Percentiles rank a stretch among this genome's conserved stretches.
Evolutionary conservation across 1,284 basidiomycete species (phyloP).

Genomic region (Leccinum fallax): DNA sequence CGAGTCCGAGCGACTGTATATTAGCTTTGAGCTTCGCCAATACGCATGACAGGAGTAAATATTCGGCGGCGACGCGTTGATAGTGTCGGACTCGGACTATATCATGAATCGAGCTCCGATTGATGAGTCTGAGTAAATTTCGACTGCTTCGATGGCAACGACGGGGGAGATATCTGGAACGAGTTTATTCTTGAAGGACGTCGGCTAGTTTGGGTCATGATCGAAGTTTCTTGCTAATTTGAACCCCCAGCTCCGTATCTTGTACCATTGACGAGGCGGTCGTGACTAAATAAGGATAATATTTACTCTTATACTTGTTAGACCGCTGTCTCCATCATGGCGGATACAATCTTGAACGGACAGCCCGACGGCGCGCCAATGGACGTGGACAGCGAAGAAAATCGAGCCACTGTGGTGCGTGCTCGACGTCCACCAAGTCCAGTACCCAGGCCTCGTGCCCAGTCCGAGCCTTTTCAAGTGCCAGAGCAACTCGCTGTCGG

Average conservation of each 20-base stretch:
- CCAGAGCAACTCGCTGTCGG: constrained; percentile 50
- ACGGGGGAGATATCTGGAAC: not conserved
- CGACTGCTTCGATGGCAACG: not conserved
- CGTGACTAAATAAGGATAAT: not conserved
- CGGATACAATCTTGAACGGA: constrained; percentile 15
- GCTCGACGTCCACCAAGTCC: constrained; percentile 22
- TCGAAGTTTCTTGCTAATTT: not conserved
- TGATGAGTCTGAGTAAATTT: not conserved
- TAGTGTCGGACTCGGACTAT: not conserved
- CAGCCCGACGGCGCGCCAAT: constrained; percentile 24
- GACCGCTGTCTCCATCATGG: not conserved
- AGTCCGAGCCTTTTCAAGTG: constrained; percentile 31
- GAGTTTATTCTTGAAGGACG: not conserved
- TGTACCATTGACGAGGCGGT: not conserved
- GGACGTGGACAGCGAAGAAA: constrained; percentile 33
- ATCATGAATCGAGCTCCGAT: not conserved
- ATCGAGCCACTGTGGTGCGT: constrained; percentile 4
- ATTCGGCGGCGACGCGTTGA: not conserved
- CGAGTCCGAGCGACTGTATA: not conserved
- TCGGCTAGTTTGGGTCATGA: not conserved
- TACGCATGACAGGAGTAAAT: no score
- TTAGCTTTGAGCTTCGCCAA: not conserved
- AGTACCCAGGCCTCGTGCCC: constrained; percentile 26
- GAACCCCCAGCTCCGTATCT: not conserved
- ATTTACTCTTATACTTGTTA: not conserved